These are phyloP conservation scores for Serendipita sp. DNA, from an alignment of 768 basidiomycete genomes.

Conservation along the genomic window DNA sequence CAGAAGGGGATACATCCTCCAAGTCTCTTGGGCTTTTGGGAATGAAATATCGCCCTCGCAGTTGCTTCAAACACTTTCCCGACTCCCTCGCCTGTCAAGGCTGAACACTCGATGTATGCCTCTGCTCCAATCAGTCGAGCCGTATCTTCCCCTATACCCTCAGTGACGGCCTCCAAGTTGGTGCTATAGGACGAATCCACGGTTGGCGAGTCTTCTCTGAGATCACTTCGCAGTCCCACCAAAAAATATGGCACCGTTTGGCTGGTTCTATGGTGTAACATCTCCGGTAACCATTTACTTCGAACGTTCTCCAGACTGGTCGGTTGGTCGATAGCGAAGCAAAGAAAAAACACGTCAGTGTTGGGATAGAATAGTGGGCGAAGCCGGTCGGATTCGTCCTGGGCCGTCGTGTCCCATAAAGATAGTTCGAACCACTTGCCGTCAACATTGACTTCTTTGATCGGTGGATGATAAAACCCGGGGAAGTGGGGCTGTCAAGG, in stretches of 20 bases:
- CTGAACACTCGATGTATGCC: constrained; percentile 10
- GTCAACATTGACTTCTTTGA: background rate
- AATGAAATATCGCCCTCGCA: too few species aligned
- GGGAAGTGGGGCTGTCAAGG: too few species aligned
- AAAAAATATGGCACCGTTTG: constrained; percentile 14
- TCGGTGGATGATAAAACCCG: too few species aligned
- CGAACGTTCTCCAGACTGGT: background rate
- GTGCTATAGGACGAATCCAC: too few species aligned
- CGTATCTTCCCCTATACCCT: too few species aligned
- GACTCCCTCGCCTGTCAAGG: constrained; percentile 14
- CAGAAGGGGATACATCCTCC: too few species aligned
- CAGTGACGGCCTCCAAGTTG: too few species aligned
- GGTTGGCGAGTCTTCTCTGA: too few species aligned
- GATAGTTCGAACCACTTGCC: constrained; percentile 6
- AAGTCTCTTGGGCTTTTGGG: too few species aligned
- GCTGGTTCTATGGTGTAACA: constrained; percentile 10
- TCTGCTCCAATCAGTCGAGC: background rate
- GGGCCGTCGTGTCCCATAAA: constrained; percentile 6
- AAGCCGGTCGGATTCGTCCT: background rate
- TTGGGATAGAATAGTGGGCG: background rate
- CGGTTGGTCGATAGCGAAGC: background rate
- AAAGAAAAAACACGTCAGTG: background rate
- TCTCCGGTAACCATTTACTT: constrained; percentile 5
- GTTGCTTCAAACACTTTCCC: constrained; percentile 14
- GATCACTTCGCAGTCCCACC: constrained; percentile 14